Evolutionary conservation across 1,284 basidiomycete genomes (phyloP), one percentile per base, ranked within the genome.

Genomic region (Hypsizygus ulmarius): DNA sequence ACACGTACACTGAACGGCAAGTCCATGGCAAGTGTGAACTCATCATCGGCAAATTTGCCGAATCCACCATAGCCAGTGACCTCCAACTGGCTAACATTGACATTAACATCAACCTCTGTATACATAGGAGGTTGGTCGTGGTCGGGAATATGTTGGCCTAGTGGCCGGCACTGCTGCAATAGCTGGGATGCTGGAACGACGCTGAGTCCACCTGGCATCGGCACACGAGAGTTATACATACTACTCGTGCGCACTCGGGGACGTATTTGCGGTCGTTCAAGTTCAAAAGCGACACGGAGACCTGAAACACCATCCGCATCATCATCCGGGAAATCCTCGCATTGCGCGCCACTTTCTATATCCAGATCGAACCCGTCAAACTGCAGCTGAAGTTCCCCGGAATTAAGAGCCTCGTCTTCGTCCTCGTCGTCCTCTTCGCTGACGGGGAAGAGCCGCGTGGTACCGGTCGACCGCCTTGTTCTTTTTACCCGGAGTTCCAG

Each of bases 381-480:
- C n/a, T 59, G 56, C 11, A 65, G 50, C 25, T 60, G 54, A 42
- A 66, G 54, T 30, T 63, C 61, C 36, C 50, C 43, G 28, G 47
- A 50, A 37, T 43, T 50, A 28, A 47, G 52, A 12, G 44, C 41
- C 27, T 47, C 50, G 16, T 54, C 48, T 11, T 65, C 65, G 15
- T 72, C 73, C 6, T 66, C 70, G 45, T 71, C 71, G n/a, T 67
- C 63, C 45, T 78, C 76, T 55, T 80, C 77, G 45, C 63, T 68
- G n/a, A 78, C 73, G 1, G 77, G 72, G 57, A 78, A 77, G 36
- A 78, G 59, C 33, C 47, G 43, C 29, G 49, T 29, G 9, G 38
- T 45, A 27, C 47, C 44, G 16, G 21, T 42, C 47, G 56, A 42
- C 53, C 52, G 30, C 53, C 16, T 53, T 38, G 35, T 57, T 50